Evolutionary conservation across 1,139 yeast genomes (phyloP), one percentile per base, ranked within the genome.

Genomic region (Meyerozyma elateridarum): DNA sequence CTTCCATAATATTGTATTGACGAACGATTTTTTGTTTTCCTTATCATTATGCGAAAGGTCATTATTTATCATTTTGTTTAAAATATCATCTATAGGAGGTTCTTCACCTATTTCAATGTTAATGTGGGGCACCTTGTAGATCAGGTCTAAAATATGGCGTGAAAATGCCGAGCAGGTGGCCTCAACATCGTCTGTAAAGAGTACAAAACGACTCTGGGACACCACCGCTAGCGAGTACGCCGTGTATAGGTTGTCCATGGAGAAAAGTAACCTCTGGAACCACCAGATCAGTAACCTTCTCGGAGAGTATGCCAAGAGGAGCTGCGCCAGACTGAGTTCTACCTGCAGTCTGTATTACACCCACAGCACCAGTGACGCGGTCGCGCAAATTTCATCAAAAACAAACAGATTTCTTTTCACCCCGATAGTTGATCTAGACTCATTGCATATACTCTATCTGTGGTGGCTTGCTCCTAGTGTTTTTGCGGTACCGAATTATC

Each of bases 241-340:
- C 3, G 35, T 37, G 27, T 32, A 32, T 9, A 40, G 21, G 33
- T 46, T 50, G 13, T 56, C 48, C 64, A 58, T 58, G 28, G 27
- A 9, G 15, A 8, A 22, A 19, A 19, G 8, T 19, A 9, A 7
- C 8, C 20, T 7, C 20, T 19, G 7, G 20, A 19, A 19, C n/a
- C n/a, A n/a, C n/a, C n/a, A n/a, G n/a, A n/a, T n/a, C n/a, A n/a
- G n/a, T n/a, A n/a, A n/a, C n/a, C n/a, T n/a, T n/a, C n/a, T n/a
- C n/a, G n/a, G n/a, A n/a, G n/a, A n/a, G n/a, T n/a, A n/a, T n/a
- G n/a, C n/a, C 20, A 19, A n/a, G n/a, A n/a, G n/a, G n/a, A n/a
- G n/a, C n/a, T n/a, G n/a, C n/a, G n/a, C n/a, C n/a, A n/a, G n/a
- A n/a, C n/a, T n/a, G n/a, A n/a, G n/a, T n/a, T n/a, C n/a, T n/a